Base-by-base conservation (phyloP, 768 basidiomycete species). In the Rossbeevera mucosa region DNA sequence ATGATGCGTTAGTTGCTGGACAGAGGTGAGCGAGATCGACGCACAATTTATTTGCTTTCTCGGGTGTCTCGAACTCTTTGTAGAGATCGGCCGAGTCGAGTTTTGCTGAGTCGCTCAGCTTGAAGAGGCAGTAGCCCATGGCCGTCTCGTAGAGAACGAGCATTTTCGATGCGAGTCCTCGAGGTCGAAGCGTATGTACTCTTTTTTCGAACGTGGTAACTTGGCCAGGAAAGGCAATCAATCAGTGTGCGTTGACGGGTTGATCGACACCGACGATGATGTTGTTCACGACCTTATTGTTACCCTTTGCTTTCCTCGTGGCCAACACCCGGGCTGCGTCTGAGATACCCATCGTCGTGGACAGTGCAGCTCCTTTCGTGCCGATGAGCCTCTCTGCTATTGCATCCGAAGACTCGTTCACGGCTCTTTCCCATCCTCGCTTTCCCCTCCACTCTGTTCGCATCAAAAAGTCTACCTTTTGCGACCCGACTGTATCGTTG, bases 91-190 rank as follows among this genome's bases (percentile, higher is more conserved):
- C 85, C 59, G 82, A 86, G 65, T 86, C 82, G 48, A 95, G 75
- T 76, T 94, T 96, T 50, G 88, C 88, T 36, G 90, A 77, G 73
- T 93, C 87, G 48, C 86, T 86, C 58, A 95, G 80, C 73, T 96
- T 96, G 85, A 99, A 97, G 49, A 99, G 87, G 77, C 91, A 94
- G 78, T 93, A 97, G 72, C 95, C 93, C 72, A 95, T 82, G 36
- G 93, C 82, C 2, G 93, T 94, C 76, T 98, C 96, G 76, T 94
- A 93, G 58, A 99, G 79, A 42, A 98, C 94, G 72, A 97, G 82
- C 94, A 98, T 98, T 55, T 63, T 63, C 40, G 49, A 30, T 54
- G 47, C 26, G 24, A 30, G 46, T 18, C 16, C 41, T 51, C 40
- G 50, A 50, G 29, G 28, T n/a, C 42, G 51, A 40, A 42, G 22